Conservation (phyloP, 495 filamentous ascomycete species). For the Penicillium riverlandense region DNA sequence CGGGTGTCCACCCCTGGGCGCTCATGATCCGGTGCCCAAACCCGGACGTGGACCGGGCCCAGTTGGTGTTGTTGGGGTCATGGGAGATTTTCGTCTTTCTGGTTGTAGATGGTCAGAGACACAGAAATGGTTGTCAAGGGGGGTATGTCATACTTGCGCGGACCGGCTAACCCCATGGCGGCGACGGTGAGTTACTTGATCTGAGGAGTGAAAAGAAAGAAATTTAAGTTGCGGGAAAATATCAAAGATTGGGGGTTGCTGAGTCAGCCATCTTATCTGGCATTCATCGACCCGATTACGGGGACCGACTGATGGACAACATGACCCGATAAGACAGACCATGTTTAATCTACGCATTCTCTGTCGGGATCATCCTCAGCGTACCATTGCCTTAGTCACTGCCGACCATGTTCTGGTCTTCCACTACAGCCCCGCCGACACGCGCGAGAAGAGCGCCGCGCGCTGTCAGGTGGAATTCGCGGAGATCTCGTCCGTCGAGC, state of each 20-base stretch:
- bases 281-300: too few relatives aligned
- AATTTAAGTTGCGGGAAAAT: background rate
- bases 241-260: background rate
- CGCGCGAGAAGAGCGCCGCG: slow-evolving; percentile 39
- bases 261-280: background rate
- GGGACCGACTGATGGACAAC: too few relatives aligned
- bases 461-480: slow-evolving; percentile 88
- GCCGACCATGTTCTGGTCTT: slow-evolving; percentile 75
- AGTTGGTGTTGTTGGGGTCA: slow-evolving; percentile 91
- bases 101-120: background rate
- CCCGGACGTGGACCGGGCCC: slow-evolving; percentile 70
- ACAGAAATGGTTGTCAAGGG: background rate
- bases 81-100: slow-evolving; percentile 77
- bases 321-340: background rate
- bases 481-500: slow-evolving; percentile 51
- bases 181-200: background rate
- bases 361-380: slow-evolving; percentile 63
- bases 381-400: slow-evolving; percentile 78
- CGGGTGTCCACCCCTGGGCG: slow-evolving; percentile 84
- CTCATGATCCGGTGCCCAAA: slow-evolving; percentile 85
- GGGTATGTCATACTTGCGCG: slow-evolving; percentile 51
- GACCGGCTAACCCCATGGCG: slow-evolving; percentile 67
- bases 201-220: background rate
- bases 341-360: slow-evolving; percentile 38
- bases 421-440: slow-evolving; percentile 57